Base-by-base conservation (phyloP, 2,329 filamentous ascomycete species). In the Cyphellophora attinorum region DNA sequence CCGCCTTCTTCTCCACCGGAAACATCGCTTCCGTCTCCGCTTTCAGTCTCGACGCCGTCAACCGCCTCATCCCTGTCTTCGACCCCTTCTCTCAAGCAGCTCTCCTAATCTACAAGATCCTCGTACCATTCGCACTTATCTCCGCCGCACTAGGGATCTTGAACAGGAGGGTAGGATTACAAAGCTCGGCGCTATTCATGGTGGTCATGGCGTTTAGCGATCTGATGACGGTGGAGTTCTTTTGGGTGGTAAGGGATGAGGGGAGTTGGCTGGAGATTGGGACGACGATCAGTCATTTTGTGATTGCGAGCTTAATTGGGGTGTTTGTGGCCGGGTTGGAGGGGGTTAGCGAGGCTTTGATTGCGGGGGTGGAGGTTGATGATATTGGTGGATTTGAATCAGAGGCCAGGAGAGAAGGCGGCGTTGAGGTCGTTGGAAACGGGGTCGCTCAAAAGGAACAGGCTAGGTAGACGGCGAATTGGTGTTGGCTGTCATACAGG, bases 191-290 rank as follows among this genome's bases (percentile, higher is more conserved):
- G 5, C 65, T 98, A 3, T 95, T 96, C 62, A 95, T 95, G 81
- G 65, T 89, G 2, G 86, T 93, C 33, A 93, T 95, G 76, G 83
- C 82, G 1, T 75, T 93, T 33, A 88, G 82, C 41, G 91, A 98
- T 55, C 76, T 94, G 32, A 70, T 96, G 55, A 96, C 91, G 3
- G 68, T 98, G 34, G 85, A 91, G 51, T 98, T 98, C 66, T 98
- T 98, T 62, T 98, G 85, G 77, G 85, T 94, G 50, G 91, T 98
- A 29, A 83, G 82, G 51, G 91, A 98, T 49, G 91, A 98, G 56
- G 91, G 91, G 0, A 91, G 82, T 14, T 98, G 91, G 91, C 63
- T 98, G 40, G 91, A 98, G 55, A 98, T 98, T 54, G 91, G 91
- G 19, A 93, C 85, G 17, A 95, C 85, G 3, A 98, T 98, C 47